Base-by-base conservation (phyloP, 352 stramenopile species). In the Pythium diclinum region DNA sequence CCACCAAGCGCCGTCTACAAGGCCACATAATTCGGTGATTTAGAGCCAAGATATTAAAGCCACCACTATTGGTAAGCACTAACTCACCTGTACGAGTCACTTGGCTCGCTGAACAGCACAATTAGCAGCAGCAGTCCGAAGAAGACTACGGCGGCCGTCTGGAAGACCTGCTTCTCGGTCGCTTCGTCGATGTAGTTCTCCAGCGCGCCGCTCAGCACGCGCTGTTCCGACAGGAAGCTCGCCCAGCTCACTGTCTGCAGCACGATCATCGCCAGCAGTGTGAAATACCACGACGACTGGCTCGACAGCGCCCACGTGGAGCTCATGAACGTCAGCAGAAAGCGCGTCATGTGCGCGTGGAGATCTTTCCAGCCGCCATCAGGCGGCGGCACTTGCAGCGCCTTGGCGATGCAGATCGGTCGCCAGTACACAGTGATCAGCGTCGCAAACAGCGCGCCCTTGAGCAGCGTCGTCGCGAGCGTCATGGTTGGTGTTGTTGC, bases 201-300 rank as follows among this genome's bases (percentile, higher is more conserved):
- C 13, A 72, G 46, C 14, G 32, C 56, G 33, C 61, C 52, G 7
- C 30, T 32, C 14, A 73, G 53, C n/a, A 57, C 56, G 54, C 76
- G 74, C 23, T 81, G 62, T 16, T 82, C 67, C 11, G 61, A 52
- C 49, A 89, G 53, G 52, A 79, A 78, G 17, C 85, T 58, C 9
- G 72, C 74, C 81, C 83, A 85, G 46, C 81, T 75, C 13, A 64
- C 28, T 6, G 79, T 77, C 69, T 93, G 81, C 28, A 88, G 58
- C 40, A 68, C 57, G 48, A 84, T 76, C 10, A 93, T 63, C 47
- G 57, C 63, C 28, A 76, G 51, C 30, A 87, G 59, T 5, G 76
- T 52, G 56, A 73, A 78, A 56, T 78, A 85, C 68, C 73, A 83
- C 58, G 69, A 76, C 23, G 73, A 68, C 28, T 75, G 65, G 8